These are phyloP conservation scores for Claviceps maximensis DNA, from an alignment of 2,329 filamentous ascomycete species.

Conservation along the genomic window DNA sequence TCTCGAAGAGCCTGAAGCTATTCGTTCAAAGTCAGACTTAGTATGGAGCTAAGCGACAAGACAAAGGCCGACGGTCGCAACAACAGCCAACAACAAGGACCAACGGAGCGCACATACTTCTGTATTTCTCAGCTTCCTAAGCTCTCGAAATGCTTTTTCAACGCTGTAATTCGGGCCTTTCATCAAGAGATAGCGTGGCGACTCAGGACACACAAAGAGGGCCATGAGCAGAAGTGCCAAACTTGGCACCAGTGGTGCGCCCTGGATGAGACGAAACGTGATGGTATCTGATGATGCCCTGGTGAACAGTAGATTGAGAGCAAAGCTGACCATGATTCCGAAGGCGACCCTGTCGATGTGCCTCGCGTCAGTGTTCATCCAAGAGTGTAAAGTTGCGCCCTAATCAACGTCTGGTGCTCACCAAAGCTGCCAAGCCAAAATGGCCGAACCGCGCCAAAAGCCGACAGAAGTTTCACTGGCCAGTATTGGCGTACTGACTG, in stretches of 20 bases:
- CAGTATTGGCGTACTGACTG: conserved; percentile 33
- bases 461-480: conserved; percentile 33
- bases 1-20: conserved; percentile 28
- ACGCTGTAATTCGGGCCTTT: conserved; percentile 23
- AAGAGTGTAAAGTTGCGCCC: background rate
- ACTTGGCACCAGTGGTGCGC: conserved; percentile 24
- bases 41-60: no score
- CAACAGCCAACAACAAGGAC: background rate
- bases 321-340: conserved; percentile 23
- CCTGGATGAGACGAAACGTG: conserved; percentile 22
- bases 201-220: conserved; percentile 27
- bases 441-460: conserved; percentile 33
- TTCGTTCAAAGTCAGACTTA: background rate
- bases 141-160: conserved; percentile 22
- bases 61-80: background rate
- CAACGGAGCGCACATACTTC: conserved; percentile 11
- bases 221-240: conserved; percentile 20
- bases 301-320: conserved; percentile 25
- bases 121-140: conserved; percentile 24
- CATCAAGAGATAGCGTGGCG: conserved; percentile 29
- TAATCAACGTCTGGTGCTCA: conserved; percentile 3
- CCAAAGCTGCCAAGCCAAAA: conserved; percentile 35
- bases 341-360: conserved; percentile 16
- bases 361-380: background rate
- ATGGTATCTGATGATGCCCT: conserved; percentile 6